Conservation (phyloP, 2,329 filamentous ascomycete genomes). For the Pyrenophora teres region DNA sequence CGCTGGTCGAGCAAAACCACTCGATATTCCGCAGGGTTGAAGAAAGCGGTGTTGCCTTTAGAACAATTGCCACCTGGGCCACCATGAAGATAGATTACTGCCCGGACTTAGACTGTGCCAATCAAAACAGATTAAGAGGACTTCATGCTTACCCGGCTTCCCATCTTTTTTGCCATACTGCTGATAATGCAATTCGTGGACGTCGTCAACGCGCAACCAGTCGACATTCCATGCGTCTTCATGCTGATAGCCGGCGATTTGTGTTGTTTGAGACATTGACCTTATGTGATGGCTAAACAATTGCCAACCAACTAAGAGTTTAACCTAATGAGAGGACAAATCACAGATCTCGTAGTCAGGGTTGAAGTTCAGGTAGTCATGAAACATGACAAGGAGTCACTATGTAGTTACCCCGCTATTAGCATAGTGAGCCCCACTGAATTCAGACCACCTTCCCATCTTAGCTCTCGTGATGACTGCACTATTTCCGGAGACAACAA, state of each 20-base stretch:
- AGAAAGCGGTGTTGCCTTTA: slow-evolving; percentile 48
- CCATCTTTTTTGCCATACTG: slow-evolving; percentile 48
- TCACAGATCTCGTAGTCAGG: too few species aligned
- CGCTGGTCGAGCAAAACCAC: slow-evolving; percentile 56
- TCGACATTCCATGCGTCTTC: slow-evolving; percentile 42
- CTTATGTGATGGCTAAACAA: not conserved
- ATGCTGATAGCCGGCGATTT: slow-evolving; percentile 37
- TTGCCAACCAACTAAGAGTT: not conserved
- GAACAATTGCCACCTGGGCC: slow-evolving; percentile 49
- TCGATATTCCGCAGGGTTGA: slow-evolving; percentile 52
- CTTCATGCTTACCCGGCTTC: slow-evolving; percentile 41
- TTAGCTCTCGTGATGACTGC: not conserved
- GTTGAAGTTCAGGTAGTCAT: not conserved
- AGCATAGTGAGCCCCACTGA: slow-evolving; percentile 9
- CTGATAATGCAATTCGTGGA: slow-evolving; percentile 47
- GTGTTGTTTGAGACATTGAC: slow-evolving; percentile 18
- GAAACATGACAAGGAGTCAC: slow-evolving; percentile 1
- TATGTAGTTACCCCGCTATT: slow-evolving; percentile 14
- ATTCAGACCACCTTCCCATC: slow-evolving; percentile 14
- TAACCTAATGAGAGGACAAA: not conserved
- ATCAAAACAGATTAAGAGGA: not conserved
- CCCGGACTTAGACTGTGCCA: not conserved
- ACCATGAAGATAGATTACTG: slow-evolving; percentile 53
- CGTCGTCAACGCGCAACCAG: slow-evolving; percentile 39
- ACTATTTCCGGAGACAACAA: too few species aligned